A percentile compares a stretch with the other conserved stretches of the same genome.
Conservation (phyloP, 306 rosid species). For the Vachellia pachyceras region DNA sequence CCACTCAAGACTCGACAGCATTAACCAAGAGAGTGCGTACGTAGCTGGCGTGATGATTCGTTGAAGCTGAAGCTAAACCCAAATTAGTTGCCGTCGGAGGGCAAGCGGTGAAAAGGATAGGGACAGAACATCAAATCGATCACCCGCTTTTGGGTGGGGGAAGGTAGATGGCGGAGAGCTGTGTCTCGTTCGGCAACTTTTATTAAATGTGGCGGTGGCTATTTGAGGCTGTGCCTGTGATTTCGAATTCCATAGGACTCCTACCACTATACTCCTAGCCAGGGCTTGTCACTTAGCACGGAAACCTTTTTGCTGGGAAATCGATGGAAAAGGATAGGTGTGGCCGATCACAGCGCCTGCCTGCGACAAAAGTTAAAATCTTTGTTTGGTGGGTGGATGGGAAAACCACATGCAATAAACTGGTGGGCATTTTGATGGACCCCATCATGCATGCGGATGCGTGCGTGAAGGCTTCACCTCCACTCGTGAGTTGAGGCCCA, state of each 20-base stretch:
- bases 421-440: background rate
- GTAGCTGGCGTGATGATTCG: background rate
- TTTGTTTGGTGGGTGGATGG: slow-evolving; percentile 50
- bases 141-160: background rate
- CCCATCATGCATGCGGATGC: background rate
- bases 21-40: background rate
- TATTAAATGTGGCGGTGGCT: slow-evolving; percentile 18
- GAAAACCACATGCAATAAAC: slow-evolving; percentile 39
- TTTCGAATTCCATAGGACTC: slow-evolving; percentile 23
- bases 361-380: slow-evolving; percentile 57
- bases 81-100: background rate
- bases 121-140: background rate
- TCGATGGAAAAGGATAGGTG: slow-evolving; percentile 68
- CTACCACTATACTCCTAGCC: slow-evolving; percentile 19
- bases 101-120: background rate
- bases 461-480: slow-evolving; percentile 12
- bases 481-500: slow-evolving; percentile 21
- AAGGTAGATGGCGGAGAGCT: background rate
- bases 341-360: background rate
- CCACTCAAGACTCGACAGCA: background rate
- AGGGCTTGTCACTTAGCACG: slow-evolving; percentile 50
- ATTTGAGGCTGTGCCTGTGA: slow-evolving; percentile 53
- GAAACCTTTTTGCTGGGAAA: slow-evolving; percentile 78
- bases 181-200: slow-evolving; percentile 33
- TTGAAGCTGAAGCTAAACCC: background rate